Evolutionary conservation across 202 grass and related monocot genomes (phyloP).

Genomic region (Elaeis oleifera): DNA sequence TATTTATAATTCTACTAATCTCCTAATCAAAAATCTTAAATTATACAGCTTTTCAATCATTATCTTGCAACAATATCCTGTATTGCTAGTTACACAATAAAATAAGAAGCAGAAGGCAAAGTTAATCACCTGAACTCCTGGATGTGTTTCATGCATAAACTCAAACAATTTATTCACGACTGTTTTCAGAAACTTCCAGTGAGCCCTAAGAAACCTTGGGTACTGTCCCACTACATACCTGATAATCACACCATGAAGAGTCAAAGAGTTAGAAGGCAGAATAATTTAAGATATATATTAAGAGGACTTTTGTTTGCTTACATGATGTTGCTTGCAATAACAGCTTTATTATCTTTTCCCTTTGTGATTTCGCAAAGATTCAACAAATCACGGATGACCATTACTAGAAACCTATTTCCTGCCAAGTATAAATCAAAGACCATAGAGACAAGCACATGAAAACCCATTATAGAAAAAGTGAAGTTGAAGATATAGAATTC

Average conservation of each 20-base stretch:
- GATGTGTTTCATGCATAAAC: conserved; percentile 99
- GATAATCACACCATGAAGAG: conserved; percentile 15
- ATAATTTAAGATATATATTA: conserved; percentile 21
- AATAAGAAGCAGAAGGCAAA: conserved; percentile 4
- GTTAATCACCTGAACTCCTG: conserved; percentile 83
- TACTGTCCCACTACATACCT: conserved; percentile 99
- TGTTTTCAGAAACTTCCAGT: conserved; percentile 99
- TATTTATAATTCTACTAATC: too few species aligned
- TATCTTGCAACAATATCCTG: too few species aligned
- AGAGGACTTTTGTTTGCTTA: conserved; percentile 22
- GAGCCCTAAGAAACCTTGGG: conserved; percentile 95
- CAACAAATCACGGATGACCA: conserved; percentile 97
- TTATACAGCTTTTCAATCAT: too few species aligned
- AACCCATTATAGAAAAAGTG: too few species aligned
- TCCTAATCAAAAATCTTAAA: too few species aligned
- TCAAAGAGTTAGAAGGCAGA: conserved; percentile 15
- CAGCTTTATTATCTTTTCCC: conserved; percentile 99
- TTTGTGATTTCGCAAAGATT: conserved; percentile 99
- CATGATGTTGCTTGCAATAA: conserved; percentile 99
- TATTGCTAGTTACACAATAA: neutral
- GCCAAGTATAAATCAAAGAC: conserved; percentile 6
- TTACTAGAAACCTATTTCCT: conserved; percentile 99
- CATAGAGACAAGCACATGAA: too few species aligned
- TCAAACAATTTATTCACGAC: conserved; percentile 99
- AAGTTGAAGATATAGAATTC: too few species aligned